phyloP scores from a whole-genome alignment of 805 yeast species.

The Starmera dryadoides region DNA sequence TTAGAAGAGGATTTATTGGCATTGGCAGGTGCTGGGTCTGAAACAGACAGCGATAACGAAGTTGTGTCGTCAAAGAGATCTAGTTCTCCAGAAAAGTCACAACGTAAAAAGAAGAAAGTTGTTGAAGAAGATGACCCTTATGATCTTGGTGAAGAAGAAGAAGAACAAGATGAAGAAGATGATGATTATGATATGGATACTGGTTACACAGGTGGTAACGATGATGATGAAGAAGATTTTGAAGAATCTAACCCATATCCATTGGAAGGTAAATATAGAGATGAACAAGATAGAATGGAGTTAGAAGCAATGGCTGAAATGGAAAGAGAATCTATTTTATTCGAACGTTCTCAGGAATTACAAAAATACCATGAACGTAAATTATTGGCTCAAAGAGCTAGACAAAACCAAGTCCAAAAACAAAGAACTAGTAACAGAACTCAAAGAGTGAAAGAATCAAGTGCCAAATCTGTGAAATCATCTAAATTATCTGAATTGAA shows the following conservation, averaged over 20 bases:
- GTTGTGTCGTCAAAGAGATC: conserved; percentile 25
- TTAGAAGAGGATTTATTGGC: conserved; percentile 95
- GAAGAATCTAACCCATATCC: conserved; percentile 76
- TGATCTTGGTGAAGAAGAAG: conserved; percentile 23
- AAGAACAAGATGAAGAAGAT: conserved; percentile 33
- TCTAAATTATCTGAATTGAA: conserved; percentile 66
- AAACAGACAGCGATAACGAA: conserved; percentile 26
- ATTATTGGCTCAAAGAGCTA: conserved; percentile 77
- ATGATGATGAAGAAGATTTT: conserved; percentile 29
- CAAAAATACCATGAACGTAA: conserved; percentile 81
- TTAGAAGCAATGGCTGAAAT: conserved; percentile 77
- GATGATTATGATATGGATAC: conserved; percentile 32
- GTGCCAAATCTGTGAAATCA: conserved; percentile 28
- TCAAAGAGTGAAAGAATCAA: conserved; percentile 21
- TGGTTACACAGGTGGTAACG: conserved; percentile 28
- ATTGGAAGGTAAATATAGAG: conserved; percentile 82
- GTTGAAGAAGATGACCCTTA: conserved; percentile 26
- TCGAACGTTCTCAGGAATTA: conserved; percentile 89
- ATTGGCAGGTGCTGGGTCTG: conserved; percentile 65
- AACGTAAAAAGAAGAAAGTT: conserved; percentile 20
- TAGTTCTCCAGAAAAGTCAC: conserved; percentile 11
- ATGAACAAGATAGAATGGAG: conserved; percentile 65
- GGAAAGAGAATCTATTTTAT: conserved; percentile 83
- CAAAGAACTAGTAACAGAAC: conserved; percentile 32
- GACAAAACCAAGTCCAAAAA: conserved; percentile 36